Evolutionary conservation across 495 filamentous ascomycete genomes (phyloP).

Genomic region (Daldinia vernicosa): DNA sequence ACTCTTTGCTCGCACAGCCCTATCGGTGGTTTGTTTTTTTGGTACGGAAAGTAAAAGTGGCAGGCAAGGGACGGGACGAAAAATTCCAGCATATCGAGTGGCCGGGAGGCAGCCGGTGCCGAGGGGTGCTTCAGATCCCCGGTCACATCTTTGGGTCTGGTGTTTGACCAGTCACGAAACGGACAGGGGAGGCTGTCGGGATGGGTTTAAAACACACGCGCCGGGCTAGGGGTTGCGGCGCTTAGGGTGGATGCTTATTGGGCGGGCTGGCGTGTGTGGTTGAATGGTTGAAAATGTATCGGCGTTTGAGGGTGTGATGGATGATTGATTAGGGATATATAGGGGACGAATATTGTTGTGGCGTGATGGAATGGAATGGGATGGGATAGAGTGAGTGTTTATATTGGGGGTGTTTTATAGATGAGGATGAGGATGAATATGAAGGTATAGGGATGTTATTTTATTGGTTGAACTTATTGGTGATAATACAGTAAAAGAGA

Average conservation of each 20-base stretch:
- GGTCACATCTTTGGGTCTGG: background rate
- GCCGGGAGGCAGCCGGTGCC: constrained; percentile 12
- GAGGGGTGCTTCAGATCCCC: constrained; percentile 1
- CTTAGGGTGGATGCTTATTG: constrained; percentile 31
- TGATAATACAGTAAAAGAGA: too few species aligned
- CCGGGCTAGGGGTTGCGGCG: constrained; percentile 38
- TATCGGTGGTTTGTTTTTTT: background rate
- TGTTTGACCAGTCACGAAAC: constrained; percentile 40
- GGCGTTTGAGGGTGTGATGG: constrained; percentile 16
- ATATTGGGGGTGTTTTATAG: too few species aligned
- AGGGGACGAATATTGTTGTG: background rate
- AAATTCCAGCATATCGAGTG: background rate
- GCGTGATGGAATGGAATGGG: background rate
- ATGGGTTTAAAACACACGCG: constrained; percentile 40
- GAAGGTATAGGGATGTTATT: too few species aligned
- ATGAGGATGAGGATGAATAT: too few species aligned
- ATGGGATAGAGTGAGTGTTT: too few species aligned
- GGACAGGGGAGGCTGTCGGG: constrained; percentile 22
- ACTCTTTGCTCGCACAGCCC: background rate
- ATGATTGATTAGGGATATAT: too few species aligned
- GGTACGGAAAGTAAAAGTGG: background rate
- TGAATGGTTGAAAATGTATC: constrained; percentile 15
- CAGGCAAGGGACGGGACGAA: background rate
- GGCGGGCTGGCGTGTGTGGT: constrained; percentile 9
- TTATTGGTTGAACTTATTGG: too few species aligned